Percentiles rank a stretch among this genome's conserved stretches.
These are phyloP conservation scores for Zasmidium cellare DNA, from an alignment of 2,329 filamentous ascomycete genomes.

Conservation along the genomic window DNA sequence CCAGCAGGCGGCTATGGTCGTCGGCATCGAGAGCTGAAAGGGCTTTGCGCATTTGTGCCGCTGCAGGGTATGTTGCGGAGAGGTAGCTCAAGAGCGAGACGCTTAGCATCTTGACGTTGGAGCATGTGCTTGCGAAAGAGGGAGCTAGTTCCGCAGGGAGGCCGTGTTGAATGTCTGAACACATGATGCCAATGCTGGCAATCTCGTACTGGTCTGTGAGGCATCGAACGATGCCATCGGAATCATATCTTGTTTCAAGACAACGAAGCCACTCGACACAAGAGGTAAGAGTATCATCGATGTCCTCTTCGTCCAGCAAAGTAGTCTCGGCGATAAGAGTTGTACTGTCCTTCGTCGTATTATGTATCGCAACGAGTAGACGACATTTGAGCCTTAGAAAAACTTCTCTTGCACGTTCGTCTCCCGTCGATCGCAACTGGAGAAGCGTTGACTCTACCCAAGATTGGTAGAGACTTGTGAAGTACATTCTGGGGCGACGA, in stretches of 20 bases:
- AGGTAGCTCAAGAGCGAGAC: slow-evolving; percentile 5
- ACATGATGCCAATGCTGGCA: background rate
- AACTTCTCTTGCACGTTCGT: background rate
- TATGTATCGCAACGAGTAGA: background rate
- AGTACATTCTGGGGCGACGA: background rate
- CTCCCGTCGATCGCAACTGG: background rate
- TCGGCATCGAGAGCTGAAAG: background rate
- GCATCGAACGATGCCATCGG: background rate
- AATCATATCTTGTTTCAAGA: background rate
- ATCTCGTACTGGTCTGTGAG: slow-evolving; percentile 2
- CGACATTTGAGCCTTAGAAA: slow-evolving; percentile 2
- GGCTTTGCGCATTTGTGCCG: slow-evolving; percentile 2
- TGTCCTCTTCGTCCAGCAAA: background rate
- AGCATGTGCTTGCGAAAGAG: no score
- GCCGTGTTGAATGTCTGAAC: no score
- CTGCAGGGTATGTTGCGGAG: background rate
- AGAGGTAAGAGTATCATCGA: background rate
- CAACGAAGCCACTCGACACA: slow-evolving; percentile 1
- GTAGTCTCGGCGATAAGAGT: no score
- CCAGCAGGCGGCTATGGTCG: no score
- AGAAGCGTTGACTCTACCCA: slow-evolving; percentile 2
- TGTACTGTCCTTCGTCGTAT: background rate
- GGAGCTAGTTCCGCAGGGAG: no score
- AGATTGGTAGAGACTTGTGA: background rate
- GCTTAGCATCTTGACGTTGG: background rate